phyloP scores from a whole-genome alignment of 768 basidiomycete species.

The Strobilomyces dryophilus region DNA sequence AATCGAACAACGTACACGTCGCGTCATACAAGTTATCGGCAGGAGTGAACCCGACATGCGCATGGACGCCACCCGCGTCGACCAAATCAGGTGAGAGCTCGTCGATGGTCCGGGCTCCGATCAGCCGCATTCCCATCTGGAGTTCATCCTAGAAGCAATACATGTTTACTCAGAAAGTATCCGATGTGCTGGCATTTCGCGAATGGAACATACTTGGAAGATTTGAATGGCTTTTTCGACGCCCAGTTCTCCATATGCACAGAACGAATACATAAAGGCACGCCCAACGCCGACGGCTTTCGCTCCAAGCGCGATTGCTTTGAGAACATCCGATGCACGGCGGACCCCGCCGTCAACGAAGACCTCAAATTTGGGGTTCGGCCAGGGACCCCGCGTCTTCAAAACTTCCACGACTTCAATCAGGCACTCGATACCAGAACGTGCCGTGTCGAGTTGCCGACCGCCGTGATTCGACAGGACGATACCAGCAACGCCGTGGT shows the following conservation, averaged over 20 bases:
- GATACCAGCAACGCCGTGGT: constrained; percentile 62
- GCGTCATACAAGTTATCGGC: constrained; percentile 28
- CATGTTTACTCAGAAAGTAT: constrained; percentile 32
- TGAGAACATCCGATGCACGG: constrained; percentile 81
- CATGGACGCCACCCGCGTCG: constrained; percentile 49
- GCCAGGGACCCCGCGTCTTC: constrained; percentile 63
- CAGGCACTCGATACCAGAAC: constrained; percentile 80
- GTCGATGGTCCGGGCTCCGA: constrained; percentile 77
- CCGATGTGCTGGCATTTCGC: constrained; percentile 35
- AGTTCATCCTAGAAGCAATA: constrained; percentile 69
- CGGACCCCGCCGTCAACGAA: constrained; percentile 93
- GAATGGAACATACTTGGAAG: constrained; percentile 54
- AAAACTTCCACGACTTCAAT: constrained; percentile 75
- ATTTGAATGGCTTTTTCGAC: constrained; percentile 79
- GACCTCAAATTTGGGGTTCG: constrained; percentile 74
- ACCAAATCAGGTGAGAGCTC: constrained; percentile 86
- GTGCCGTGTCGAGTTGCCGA: constrained; percentile 60
- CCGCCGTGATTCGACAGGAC: constrained; percentile 82
- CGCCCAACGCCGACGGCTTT: constrained; percentile 78
- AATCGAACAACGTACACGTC: constrained; percentile 27
- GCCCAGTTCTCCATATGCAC: constrained; percentile 82
- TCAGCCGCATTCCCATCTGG: constrained; percentile 90
- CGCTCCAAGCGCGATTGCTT: constrained; percentile 79
- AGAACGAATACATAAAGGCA: constrained; percentile 83
- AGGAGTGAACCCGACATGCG: constrained; percentile 27